These are phyloP conservation scores for Boletellus emodensis DNA, from an alignment of 768 basidiomycete genomes.

Conservation along the genomic window DNA sequence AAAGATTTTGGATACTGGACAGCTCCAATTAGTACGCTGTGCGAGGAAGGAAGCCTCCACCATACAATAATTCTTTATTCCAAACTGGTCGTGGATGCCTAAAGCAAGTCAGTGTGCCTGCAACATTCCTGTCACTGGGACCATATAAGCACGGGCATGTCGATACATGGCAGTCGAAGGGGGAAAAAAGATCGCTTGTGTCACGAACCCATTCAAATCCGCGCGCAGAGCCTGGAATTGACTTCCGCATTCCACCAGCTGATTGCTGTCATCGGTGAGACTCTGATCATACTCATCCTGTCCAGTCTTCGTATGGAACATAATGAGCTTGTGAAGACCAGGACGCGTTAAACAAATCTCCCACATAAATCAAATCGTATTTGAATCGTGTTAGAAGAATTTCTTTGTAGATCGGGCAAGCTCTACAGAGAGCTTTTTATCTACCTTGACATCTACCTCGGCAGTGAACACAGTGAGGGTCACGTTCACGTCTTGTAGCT, in stretches of 20 bases:
- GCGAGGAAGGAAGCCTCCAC: constrained; percentile 79
- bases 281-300: constrained; percentile 78
- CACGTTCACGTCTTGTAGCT: constrained; percentile 23
- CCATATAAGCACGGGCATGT: neutral
- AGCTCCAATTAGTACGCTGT: constrained; percentile 83
- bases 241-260: constrained; percentile 61
- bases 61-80: constrained; percentile 84
- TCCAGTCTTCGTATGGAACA: constrained; percentile 52
- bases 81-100: constrained; percentile 46
- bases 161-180: constrained; percentile 8
- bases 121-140: too few species aligned
- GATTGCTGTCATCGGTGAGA: constrained; percentile 59
- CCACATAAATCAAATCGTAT: constrained; percentile 75
- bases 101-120: too few species aligned
- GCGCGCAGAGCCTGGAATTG: constrained; percentile 86
- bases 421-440: constrained; percentile 65
- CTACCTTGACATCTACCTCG: constrained; percentile 54
- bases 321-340: constrained; percentile 16
- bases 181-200: neutral
- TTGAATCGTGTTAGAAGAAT: constrained; percentile 73
- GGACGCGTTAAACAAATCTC: neutral
- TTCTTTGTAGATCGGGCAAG: constrained; percentile 93
- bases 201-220: constrained; percentile 71
- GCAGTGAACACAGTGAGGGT: constrained; percentile 34
- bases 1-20: constrained; percentile 39